Conservation (phyloP, 169 alveolate genomes). For the Miamiensis avidus region DNA sequence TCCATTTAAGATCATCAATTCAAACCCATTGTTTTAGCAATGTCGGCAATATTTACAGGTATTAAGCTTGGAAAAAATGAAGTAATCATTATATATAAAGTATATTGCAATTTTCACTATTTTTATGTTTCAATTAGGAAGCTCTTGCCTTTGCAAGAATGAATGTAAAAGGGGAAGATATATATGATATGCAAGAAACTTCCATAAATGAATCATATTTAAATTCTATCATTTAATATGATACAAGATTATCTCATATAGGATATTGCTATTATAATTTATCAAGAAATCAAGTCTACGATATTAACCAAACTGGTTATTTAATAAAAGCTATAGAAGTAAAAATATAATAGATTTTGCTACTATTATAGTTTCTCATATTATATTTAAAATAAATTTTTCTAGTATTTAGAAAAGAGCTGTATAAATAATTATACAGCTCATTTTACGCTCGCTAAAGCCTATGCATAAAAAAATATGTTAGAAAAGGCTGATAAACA, state of each 20-base stretch:
- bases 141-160: not conserved
- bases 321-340: not conserved
- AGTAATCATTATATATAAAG: too few relatives aligned
- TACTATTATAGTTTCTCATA: too few relatives aligned
- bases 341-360: too few relatives aligned
- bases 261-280: not conserved
- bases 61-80: not conserved
- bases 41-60: not conserved
- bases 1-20: not conserved
- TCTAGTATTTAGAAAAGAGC: not conserved
- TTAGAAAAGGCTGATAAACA: not conserved
- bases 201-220: too few relatives aligned
- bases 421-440: not conserved
- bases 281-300: not conserved
- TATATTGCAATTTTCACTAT: not conserved
- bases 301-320: not conserved
- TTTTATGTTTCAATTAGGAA: not conserved
- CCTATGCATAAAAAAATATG: not conserved
- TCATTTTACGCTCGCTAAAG: not conserved
- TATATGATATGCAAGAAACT: too few relatives aligned
- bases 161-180: not conserved
- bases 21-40: not conserved
- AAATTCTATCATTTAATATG: not conserved
- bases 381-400: too few relatives aligned
- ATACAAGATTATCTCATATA: not conserved